Base-by-base conservation (phyloP, 2,329 filamentous ascomycete genomes). In the Microsporum audouinii region DNA sequence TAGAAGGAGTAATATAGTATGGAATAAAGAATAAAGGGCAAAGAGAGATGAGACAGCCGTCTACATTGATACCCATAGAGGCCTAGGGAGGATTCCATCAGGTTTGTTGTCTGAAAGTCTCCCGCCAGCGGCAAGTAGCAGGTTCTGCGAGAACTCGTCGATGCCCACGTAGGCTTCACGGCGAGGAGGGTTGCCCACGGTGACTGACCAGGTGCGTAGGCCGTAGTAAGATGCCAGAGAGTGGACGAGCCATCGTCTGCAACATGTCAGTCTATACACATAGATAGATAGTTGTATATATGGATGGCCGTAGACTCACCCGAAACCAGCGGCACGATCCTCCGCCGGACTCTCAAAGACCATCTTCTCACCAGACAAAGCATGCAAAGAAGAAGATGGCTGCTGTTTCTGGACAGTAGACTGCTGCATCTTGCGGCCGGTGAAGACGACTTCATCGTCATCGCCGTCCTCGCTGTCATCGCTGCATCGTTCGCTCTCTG, bases 221-320 rank as follows among this genome's bases (percentile, higher is more conserved):
- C 91, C 91, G 71, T 97, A 97, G 73, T 97, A 97, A 45, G 87
- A 84, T 7, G 89, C 92, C 65, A 97, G 91, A 62, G 89, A 88
- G 74, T 97, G 91, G 0, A 95, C 89, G 60, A 97, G 83, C 88
- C 91, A 97, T 65, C 92, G 88, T 66, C 88, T 92, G 63, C 43
- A 55, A n/a, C 51, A 2, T 14, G 14, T 34, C 33, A 55, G 51
- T 36, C 43, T 27, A 2, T 47, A 29, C 1, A 47, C 8, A 29
- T 7, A 17, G 14, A 7, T 45, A 36, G 5, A 36, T 36, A 23
- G 17, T 8, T 27, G 10, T 23, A 27, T 47, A 8, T 8, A 33
- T 5, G 27, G 10, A 31, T 2, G 14, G 31, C 5, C 1, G 14
- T n/a, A 36, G 23, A 82, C 86, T 69, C 76, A 92, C 86, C 89